Conservation (phyloP, 768 basidiomycete genomes). For the Pleurotus salmoneostramineus region DNA sequence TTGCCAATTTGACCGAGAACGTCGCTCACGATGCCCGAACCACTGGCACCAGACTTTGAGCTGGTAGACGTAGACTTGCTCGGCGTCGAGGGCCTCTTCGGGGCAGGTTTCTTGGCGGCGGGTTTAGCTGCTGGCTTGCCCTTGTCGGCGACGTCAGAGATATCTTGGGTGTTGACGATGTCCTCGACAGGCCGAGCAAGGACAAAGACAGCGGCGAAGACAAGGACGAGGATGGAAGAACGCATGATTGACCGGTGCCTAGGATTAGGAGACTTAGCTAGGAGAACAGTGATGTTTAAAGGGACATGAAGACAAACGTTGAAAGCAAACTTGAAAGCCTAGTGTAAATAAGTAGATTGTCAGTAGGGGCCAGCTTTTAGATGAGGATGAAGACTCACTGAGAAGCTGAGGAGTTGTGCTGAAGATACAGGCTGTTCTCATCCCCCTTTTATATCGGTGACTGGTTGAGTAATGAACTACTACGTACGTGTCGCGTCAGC, state of each 20-base stretch:
- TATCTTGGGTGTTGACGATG: background rate
- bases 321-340: background rate
- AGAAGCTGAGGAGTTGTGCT: background rate
- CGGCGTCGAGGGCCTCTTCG: background rate
- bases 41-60: background rate
- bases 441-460: no score
- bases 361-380: background rate
- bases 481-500: no score
- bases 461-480: no score
- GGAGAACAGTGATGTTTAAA: background rate
- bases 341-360: background rate
- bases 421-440: no score
- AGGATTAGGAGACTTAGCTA: background rate
- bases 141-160: no score
- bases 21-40: background rate
- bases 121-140: background rate
- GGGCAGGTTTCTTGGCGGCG: background rate
- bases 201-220: background rate
- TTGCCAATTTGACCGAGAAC: background rate
- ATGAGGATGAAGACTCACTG: background rate
- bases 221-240: background rate
- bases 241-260: background rate
- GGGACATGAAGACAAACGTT: background rate
- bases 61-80: background rate
- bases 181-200: background rate